Base-by-base conservation (phyloP, 176 grass and related monocot genomes). In the Phoenix dactylifera region DNA sequence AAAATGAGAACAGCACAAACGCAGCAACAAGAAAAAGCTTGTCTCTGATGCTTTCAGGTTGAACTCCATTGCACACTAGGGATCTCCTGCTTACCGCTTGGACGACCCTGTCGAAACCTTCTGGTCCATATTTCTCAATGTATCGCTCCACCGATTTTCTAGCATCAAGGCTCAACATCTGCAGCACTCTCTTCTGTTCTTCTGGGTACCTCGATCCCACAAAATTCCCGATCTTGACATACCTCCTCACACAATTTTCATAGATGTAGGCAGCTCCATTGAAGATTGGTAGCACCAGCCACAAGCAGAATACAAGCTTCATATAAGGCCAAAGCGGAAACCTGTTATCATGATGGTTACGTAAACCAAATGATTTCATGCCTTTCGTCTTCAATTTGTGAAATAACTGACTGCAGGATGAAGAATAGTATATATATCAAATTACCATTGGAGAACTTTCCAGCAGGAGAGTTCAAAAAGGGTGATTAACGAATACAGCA, bases 261-360 rank as follows among this genome's bases (percentile, higher is more conserved):
- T 98, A 89, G 68, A 98, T 86, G 72, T 98, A 98, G 0, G 94
- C 94, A 16, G 94, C 94, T 51, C 94, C 94, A 28, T 98, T 93
- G 59, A 98, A 98, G 23, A 88, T 79, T 2, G 94, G 94, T 5
- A 98, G 79, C 76, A 98, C 94, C 88, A 98, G 57, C 94, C 94
- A 98, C 67, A 80, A 73, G 70, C 85, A 92, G 60, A 98, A 83
- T 4, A 93, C 62, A 18, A 98, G 82, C 76, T 98, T 98, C 79
- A 98, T 71, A 84, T 86, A 86, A 4, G 73, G 79, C 94, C 88
- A 98, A 16, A 83, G 71, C 22, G 88, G 94, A 26, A 98, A 78
- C 94, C 94, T 97, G 76, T 48, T 50, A 6, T n/a, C 20, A 51
- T 35, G 17, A 44, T 12, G 35, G 35, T 44, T 14, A 44, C 35